Evolutionary conservation across 352 stramenopile species (phyloP).

Genomic region (Pythium plurisporium): DNA sequence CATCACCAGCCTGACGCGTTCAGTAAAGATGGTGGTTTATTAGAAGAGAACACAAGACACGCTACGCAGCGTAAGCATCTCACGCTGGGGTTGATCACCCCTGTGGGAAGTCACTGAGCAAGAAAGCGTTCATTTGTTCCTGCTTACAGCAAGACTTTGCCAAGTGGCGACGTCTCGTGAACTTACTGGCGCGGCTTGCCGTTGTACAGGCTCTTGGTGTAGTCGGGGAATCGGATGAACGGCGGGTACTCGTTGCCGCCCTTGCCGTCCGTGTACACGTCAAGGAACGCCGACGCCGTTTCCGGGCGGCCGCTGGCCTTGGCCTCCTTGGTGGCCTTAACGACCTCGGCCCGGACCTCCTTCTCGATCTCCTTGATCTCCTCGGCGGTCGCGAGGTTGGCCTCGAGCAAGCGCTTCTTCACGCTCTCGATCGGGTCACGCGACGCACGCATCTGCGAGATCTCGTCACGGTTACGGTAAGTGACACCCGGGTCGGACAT

Average conservation of each 20-base stretch:
- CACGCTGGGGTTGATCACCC: too few relatives aligned
- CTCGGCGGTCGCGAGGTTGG: constrained; percentile 91
- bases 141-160: neutral
- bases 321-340: constrained; percentile 91
- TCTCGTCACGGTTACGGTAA: constrained; percentile 99
- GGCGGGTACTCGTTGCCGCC: constrained; percentile 89
- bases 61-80: too few relatives aligned
- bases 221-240: constrained; percentile 98
- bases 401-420: constrained; percentile 97
- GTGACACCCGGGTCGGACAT: constrained; percentile 99
- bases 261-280: constrained; percentile 91
- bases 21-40: neutral
- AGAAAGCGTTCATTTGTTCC: too few relatives aligned
- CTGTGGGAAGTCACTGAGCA: too few relatives aligned
- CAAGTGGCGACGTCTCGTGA: too few relatives aligned
- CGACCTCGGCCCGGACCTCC: constrained; percentile 96
- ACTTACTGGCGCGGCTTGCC: constrained; percentile 53
- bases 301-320: constrained; percentile 71
- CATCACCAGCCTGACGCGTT: neutral
- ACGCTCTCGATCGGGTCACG: constrained; percentile 98
- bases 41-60: neutral
- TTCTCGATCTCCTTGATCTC: constrained; percentile 99
- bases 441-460: constrained; percentile 97
- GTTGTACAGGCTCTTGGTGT: constrained; percentile 91
- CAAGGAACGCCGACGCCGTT: constrained; percentile 53